Evolutionary conservation across 1,284 basidiomycete genomes (phyloP).

Genomic region (Ceratobasidium sp.): DNA sequence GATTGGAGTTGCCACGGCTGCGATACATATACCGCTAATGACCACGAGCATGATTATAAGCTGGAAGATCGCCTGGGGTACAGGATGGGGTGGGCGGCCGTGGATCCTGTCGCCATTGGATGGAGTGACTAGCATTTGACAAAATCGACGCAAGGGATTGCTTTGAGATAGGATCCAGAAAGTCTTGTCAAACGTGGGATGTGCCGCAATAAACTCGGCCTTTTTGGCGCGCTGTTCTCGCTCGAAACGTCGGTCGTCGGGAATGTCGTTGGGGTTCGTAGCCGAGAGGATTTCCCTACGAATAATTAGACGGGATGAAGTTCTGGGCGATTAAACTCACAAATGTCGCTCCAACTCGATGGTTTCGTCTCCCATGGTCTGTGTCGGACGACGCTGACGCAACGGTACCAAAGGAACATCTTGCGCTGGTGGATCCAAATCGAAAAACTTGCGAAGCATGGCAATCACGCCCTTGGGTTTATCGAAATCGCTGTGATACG

Average conservation of each 20-base stretch:
- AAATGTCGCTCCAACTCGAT: conserved; percentile 30
- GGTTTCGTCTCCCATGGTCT: neutral
- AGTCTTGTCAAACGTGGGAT: conserved; percentile 90
- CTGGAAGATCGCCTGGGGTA: conserved; percentile 78
- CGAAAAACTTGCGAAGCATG: conserved; percentile 45
- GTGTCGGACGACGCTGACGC: conserved; percentile 20
- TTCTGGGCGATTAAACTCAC: neutral
- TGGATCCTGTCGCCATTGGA: conserved; percentile 86
- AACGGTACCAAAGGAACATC: conserved; percentile 19
- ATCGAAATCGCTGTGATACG: conserved; percentile 35
- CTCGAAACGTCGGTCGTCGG: conserved; percentile 52
- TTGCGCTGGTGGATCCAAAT: conserved; percentile 53
- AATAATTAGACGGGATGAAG: neutral
- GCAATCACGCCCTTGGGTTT: conserved; percentile 38
- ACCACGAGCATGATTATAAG: conserved; percentile 78
- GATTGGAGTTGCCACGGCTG: conserved; percentile 83
- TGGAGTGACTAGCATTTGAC: conserved; percentile 85
- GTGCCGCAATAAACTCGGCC: conserved; percentile 86
- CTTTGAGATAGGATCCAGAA: conserved; percentile 91
- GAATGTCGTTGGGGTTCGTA: conserved; percentile 59
- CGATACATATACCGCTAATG: conserved; percentile 83
- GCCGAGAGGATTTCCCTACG: conserved; percentile 69
- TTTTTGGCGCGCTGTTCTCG: conserved; percentile 80
- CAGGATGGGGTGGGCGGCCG: conserved; percentile 69
- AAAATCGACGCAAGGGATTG: conserved; percentile 75